Evolutionary conservation across 805 yeast genomes (phyloP).

Genomic region (Kuraishia cidri): DNA sequence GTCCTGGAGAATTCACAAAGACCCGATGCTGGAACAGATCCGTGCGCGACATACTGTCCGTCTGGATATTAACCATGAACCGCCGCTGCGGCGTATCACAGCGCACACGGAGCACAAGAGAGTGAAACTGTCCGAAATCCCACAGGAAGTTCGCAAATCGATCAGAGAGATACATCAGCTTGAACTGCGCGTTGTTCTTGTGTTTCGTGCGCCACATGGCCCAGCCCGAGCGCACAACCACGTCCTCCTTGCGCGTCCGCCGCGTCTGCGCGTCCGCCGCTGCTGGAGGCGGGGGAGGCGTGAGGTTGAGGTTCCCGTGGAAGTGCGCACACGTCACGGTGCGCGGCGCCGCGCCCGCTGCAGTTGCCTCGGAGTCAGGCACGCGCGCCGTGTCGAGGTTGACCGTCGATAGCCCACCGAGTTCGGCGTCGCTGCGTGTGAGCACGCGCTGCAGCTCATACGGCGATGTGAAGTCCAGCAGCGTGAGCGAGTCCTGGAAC

Average conservation of each 20-base stretch:
- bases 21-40: conserved; percentile 79
- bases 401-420: conserved; percentile 74
- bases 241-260: conserved; percentile 58
- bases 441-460: conserved; percentile 39
- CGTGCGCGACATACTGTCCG: conserved; percentile 68
- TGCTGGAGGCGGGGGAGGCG: conserved; percentile 55
- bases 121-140: conserved; percentile 63
- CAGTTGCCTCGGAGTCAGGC: background rate
- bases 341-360: conserved; percentile 7
- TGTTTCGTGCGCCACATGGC: conserved; percentile 82
- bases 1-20: conserved; percentile 60
- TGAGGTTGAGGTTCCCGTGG: conserved; percentile 61
- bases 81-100: conserved; percentile 52
- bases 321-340: conserved; percentile 47
- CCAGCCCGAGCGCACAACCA: conserved; percentile 56
- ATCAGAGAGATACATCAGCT: conserved; percentile 25
- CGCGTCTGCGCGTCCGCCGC: too few relatives aligned
- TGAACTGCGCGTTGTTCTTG: conserved; percentile 38
- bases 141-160: conserved; percentile 36
- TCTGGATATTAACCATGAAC: conserved; percentile 74
- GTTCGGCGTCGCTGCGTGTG: conserved; percentile 62
- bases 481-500: conserved; percentile 16
- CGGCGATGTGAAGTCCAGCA: conserved; percentile 52
- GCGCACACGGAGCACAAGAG: conserved; percentile 60
- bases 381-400: conserved; percentile 29